Base-by-base conservation (phyloP, 106 monocot genomes). In the Narthecium ossifragum region DNA sequence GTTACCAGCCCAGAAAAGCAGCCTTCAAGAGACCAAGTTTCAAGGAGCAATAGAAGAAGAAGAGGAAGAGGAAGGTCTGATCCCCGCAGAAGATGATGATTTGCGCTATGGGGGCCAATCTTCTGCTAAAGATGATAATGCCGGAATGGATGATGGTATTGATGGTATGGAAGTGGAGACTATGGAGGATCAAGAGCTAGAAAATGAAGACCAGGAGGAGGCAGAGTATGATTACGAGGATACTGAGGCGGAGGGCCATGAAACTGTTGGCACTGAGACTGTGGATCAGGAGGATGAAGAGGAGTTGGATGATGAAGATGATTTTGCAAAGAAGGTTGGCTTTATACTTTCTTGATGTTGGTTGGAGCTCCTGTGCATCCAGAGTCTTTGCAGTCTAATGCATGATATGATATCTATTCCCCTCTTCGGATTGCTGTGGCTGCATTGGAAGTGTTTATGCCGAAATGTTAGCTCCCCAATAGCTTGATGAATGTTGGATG, bases 291-390 rank as follows among this genome's bases (percentile, higher is more conserved):
- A 50, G 3, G 60, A 75, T 31, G 64, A 65, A 20, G 75, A 68
- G 14, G 57, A 67, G 2, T 29, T 64, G 2, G 92, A 84, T 34
- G 92, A 93, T n/a, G 88, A 75, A 0, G 72, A 87, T 36, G 92
- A 80, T 20, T 92, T 92, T 76, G 73, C 84, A 9, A 75, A 34
- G 69, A 88, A 79, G 64, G 75, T 78, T 22, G 72, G 82, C 17
- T 63, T 70, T 18, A 53, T 83, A 52, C 63, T 75, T 28, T 73
- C 79, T 2, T 83, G 65, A n/a, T 34, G 13, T 20, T 58, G 13
- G 1, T 5, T 59, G 67, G 81, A 48, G 81, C 88, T 79, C 59
- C 79, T 87, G 51, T 79, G 79, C 49, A 83, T 59, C 24, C 83
- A 79, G 10, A 88, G 69, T 37, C 79, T 83, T n/a, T 65, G 54